Percentiles rank a stretch among this genome's conserved stretches.
These are phyloP conservation scores for Bifiguratus adelaidae DNA, from an alignment of 192 early-diverging fungal species.

Conservation along the genomic window DNA sequence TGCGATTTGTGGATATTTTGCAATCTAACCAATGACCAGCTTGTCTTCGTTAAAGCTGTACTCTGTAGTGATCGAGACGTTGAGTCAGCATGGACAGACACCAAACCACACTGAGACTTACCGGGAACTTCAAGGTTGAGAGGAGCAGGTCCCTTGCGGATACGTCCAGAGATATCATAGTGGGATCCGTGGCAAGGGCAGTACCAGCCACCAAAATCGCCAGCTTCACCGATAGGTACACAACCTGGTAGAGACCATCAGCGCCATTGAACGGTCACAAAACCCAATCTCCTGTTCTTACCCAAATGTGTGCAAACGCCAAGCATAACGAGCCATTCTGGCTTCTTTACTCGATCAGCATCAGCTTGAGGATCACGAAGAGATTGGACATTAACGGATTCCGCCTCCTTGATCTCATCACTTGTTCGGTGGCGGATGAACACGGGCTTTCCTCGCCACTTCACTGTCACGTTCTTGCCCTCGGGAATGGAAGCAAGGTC, in stretches of 20 bases:
- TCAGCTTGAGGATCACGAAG: slow-evolving; percentile 91
- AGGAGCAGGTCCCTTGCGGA: slow-evolving; percentile 96
- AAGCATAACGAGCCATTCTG: slow-evolving; percentile 95
- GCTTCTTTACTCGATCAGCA: slow-evolving; percentile 78
- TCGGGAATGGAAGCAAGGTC: slow-evolving; percentile 86
- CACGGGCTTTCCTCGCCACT: slow-evolving; percentile 99
- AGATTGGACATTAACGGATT: slow-evolving; percentile 62
- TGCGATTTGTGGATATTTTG: too few species aligned
- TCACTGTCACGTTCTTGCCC: slow-evolving; percentile 94
- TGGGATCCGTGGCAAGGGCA: slow-evolving; percentile 99
- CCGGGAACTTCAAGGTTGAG: slow-evolving; percentile 94
- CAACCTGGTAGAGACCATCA: slow-evolving; percentile 56
- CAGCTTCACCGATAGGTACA: slow-evolving; percentile 96
- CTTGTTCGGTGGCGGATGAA: slow-evolving; percentile 94
- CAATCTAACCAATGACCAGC: slow-evolving; percentile 90
- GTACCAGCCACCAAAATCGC: slow-evolving; percentile 99
- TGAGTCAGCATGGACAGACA: too few species aligned
- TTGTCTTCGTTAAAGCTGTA: slow-evolving; percentile 64
- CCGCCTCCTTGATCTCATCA: slow-evolving; percentile 91
- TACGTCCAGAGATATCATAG: slow-evolving; percentile 98
- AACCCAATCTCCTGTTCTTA: not conserved
- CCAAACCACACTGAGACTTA: too few species aligned
- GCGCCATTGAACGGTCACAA: not conserved
- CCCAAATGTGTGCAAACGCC: slow-evolving; percentile 50
- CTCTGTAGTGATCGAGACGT: too few species aligned